These are phyloP conservation scores for Saturnispora gosingensis DNA, from an alignment of 805 yeast species.

Conservation along the genomic window DNA sequence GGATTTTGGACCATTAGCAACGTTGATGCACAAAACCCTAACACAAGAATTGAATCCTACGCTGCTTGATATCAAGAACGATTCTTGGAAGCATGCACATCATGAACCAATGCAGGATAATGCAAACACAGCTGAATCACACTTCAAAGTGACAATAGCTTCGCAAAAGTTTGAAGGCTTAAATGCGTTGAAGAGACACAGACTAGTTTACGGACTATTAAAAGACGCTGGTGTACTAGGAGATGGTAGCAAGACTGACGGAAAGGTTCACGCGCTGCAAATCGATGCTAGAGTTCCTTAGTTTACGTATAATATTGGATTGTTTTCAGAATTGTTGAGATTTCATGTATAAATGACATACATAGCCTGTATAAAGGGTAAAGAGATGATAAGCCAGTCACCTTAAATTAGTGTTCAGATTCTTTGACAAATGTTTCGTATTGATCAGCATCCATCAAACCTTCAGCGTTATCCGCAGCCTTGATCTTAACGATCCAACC, in stretches of 20 bases:
- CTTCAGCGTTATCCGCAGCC: conserved; percentile 34
- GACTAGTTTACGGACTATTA: conserved; percentile 59
- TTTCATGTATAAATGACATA: neutral
- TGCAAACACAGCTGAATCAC: conserved; percentile 65
- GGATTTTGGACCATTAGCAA: conserved; percentile 36
- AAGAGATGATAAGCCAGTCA: neutral
- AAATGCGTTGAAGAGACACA: conserved; percentile 59
- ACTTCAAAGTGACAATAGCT: conserved; percentile 67
- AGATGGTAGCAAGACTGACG: conserved; percentile 38
- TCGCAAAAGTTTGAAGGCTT: conserved; percentile 60
- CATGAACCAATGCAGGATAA: conserved; percentile 78
- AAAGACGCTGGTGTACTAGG: conserved; percentile 49
- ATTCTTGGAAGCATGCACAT: conserved; percentile 80
- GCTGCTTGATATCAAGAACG: conserved; percentile 53
- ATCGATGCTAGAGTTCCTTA: conserved; percentile 67
- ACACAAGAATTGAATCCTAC: conserved; percentile 34
- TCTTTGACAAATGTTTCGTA: conserved; percentile 53
- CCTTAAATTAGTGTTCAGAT: conserved; percentile 28
- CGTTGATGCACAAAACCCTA: conserved; percentile 37
- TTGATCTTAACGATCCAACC: conserved; percentile 88
- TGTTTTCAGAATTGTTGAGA: neutral
- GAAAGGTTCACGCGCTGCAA: conserved; percentile 71
- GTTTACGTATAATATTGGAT: conserved; percentile 3
- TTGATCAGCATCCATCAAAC: conserved; percentile 43
- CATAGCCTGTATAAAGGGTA: neutral